Evolutionary conservation across 2,329 filamentous ascomycete genomes (phyloP).

Genomic region (Calonectria montana): DNA sequence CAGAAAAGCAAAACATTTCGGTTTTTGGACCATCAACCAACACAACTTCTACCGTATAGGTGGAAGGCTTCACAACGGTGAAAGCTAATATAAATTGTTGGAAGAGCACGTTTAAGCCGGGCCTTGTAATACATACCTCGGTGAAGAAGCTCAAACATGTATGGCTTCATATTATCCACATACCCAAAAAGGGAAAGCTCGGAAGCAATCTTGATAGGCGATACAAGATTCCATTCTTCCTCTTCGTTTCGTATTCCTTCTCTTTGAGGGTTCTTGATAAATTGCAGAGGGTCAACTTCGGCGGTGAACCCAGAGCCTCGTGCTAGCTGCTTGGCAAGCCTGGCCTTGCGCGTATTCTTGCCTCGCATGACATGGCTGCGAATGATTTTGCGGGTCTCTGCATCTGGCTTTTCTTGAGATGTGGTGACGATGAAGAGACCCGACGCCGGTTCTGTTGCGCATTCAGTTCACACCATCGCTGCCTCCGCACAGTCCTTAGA

Average conservation of each 20-base stretch:
- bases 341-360: conserved; percentile 36
- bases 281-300: background rate
- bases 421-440: conserved; percentile 34
- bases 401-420: conserved; percentile 33
- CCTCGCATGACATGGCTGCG: conserved; percentile 46
- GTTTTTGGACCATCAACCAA: conserved; percentile 17
- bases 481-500: background rate
- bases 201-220: conserved; percentile 20
- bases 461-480: background rate
- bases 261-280: background rate
- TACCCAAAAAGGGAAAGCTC: conserved; percentile 25
- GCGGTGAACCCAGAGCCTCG: background rate
- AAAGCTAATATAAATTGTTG: conserved; percentile 11
- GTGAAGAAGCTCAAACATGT: conserved; percentile 24
- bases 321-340: conserved; percentile 10
- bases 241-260: background rate
- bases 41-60: conserved; percentile 26
- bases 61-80: conserved; percentile 35
- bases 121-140: conserved; percentile 5
- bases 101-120: background rate
- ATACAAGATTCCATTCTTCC: background rate
- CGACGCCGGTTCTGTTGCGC: background rate
- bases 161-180: conserved; percentile 21
- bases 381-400: conserved; percentile 37
- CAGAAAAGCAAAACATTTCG: conserved; percentile 34